Evolutionary conservation across 108 stramenopile genomes (phyloP).

Genomic region (Cyclotella kingstonii): DNA sequence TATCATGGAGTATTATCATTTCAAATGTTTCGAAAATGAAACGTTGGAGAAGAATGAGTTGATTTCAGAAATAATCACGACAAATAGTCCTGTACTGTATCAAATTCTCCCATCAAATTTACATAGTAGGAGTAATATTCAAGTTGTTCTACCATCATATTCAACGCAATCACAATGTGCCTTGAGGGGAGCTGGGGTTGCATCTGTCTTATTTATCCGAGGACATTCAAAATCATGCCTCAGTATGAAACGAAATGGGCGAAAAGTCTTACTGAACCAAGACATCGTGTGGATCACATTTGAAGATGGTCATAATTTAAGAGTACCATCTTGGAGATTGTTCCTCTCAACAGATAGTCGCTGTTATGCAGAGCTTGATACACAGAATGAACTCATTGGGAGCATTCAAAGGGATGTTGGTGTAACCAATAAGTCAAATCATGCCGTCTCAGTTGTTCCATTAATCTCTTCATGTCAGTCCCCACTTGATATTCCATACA

Average conservation of each 20-base stretch:
- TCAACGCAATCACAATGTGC: constrained; percentile 6
- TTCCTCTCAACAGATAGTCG: constrained; percentile 52
- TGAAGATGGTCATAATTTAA: constrained; percentile 67
- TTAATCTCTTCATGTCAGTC: constrained; percentile 36
- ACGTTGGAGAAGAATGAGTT: neutral
- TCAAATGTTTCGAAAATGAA: constrained; percentile 7
- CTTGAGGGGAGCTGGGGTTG: constrained; percentile 1
- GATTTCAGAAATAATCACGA: neutral
- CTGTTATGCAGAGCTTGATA: neutral
- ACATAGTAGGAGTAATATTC: constrained; percentile 2
- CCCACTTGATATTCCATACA: constrained; percentile 37
- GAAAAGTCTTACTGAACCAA: constrained; percentile 2
- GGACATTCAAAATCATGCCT: constrained; percentile 10
- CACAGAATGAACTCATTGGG: neutral
- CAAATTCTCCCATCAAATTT: constrained; percentile 26
- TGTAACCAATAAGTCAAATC: constrained; percentile 1
- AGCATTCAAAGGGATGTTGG: neutral
- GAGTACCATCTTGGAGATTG: constrained; percentile 66
- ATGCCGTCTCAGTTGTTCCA: constrained; percentile 19
- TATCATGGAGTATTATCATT: constrained; percentile 16
- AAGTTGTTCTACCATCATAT: constrained; percentile 26
- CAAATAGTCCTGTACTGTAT: neutral
- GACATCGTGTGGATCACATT: constrained; percentile 68
- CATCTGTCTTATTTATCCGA: constrained; percentile 23
- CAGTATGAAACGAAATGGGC: neutral